Base-by-base conservation (phyloP, 2,329 filamentous ascomycete species). In the Clarireedia sp. region DNA sequence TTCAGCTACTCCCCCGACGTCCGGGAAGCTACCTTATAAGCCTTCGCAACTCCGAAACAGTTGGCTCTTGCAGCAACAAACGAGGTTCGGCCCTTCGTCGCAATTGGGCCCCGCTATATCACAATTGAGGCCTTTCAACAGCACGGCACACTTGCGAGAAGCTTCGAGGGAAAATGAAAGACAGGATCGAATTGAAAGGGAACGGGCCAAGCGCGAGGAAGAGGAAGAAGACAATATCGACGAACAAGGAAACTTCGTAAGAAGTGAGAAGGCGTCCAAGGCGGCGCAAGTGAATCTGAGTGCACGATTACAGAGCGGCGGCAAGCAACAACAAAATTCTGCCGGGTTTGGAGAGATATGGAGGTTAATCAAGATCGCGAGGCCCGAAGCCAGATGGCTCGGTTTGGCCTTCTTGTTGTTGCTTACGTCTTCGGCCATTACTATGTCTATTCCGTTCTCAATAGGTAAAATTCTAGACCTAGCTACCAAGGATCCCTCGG, bases 381-480 rank as follows among this genome's bases (percentile, higher is more conserved):
- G 82, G 54, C 92, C 92, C 2, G 94, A 99, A 73, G 74, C 87
- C 29, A 85, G 78, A 67, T 87, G 88, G 71, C 82, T 99, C 16
- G 78, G 77, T 6, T 72, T 87, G 60, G 95, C 95, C 3, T 92
- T 97, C 69, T 70, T 87, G 54, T 87, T 96, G 68, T 78, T 99
- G 50, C 78, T 99, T 57, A 78, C 96, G 59, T 96, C 92, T 16
- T 97, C 92, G 3, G 81, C 84, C 51, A 90, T 99, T 63, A 95
- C 91, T 56, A 95, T 99, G 87, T 91, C 90, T 2, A 89, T 99
- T 57, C 94, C 94, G 1, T 96, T 96, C 69, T 95, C 91, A 0
- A 95, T 99, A 62, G 94, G 94, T 55, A 92, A 91, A 68, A 95
- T 99, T 59, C 76, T 99, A 69, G 94, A 99, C 72, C 82, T 94